Percentiles rank a stretch among this genome's conserved stretches.
Conservation (phyloP, 2,329 filamentous ascomycete genomes). For the Beauveria caledonica region DNA sequence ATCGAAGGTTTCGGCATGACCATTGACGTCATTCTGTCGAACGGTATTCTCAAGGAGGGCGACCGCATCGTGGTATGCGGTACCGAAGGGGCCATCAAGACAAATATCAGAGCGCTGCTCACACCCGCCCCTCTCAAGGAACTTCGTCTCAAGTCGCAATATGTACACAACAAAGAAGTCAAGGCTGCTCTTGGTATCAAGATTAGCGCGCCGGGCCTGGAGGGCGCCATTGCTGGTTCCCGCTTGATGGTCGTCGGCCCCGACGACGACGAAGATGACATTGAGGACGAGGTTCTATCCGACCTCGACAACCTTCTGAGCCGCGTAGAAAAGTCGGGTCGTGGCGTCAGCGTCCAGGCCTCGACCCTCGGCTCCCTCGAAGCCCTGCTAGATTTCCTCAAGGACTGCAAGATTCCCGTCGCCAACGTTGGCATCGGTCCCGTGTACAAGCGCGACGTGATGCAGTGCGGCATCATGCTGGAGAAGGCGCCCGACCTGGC, state of each 20-base stretch:
- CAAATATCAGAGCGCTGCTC: slow-evolving; percentile 87
- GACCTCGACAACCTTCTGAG: slow-evolving; percentile 87
- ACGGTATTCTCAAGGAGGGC: slow-evolving; percentile 89
- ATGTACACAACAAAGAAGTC: slow-evolving; percentile 98
- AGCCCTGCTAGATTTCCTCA: slow-evolving; percentile 91
- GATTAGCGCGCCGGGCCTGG: slow-evolving; percentile 92
- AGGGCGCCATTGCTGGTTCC: slow-evolving; percentile 93
- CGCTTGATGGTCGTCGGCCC: slow-evolving; percentile 88
- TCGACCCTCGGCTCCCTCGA: slow-evolving; percentile 96
- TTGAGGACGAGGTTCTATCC: slow-evolving; percentile 92
- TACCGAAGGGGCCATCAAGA: slow-evolving; percentile 91
- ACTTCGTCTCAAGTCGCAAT: slow-evolving; percentile 86
- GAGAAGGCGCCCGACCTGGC: slow-evolving; percentile 92
- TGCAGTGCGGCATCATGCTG: slow-evolving; percentile 91
- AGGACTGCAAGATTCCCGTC: slow-evolving; percentile 92
- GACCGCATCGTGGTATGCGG: slow-evolving; percentile 93
- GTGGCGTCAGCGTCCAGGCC: slow-evolving; percentile 93
- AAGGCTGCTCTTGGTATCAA: slow-evolving; percentile 98
- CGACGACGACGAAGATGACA: slow-evolving; percentile 92
- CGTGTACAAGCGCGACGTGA: slow-evolving; percentile 95
- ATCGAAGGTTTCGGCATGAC: slow-evolving; percentile 98
- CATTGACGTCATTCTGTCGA: slow-evolving; percentile 93
- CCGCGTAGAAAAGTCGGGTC: slow-evolving; percentile 83
- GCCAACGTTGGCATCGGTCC: slow-evolving; percentile 96
- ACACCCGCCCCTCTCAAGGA: slow-evolving; percentile 92